Evolutionary conservation across 495 filamentous ascomycete genomes (phyloP).

Genomic region (Penicillium fimorum): DNA sequence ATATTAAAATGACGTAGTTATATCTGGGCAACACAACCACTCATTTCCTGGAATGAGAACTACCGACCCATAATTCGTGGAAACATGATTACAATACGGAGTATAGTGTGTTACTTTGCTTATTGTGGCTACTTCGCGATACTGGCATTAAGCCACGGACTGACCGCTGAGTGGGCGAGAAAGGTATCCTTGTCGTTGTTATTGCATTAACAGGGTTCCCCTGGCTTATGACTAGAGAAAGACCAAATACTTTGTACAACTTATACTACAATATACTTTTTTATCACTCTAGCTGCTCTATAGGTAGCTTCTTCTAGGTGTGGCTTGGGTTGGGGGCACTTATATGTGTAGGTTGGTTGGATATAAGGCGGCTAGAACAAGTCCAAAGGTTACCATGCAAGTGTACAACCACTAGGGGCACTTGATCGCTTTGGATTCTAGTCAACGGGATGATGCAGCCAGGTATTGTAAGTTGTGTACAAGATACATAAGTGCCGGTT

Average conservation of each 20-base stretch:
- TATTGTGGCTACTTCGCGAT: not conserved
- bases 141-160: not conserved
- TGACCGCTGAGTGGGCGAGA: not conserved
- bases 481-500: not conserved
- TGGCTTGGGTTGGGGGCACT: not conserved
- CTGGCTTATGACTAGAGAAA: not conserved
- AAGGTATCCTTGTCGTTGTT: not conserved
- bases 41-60: not conserved
- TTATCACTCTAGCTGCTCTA: not conserved
- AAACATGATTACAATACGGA: too few relatives aligned
- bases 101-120: not conserved
- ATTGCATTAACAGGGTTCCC: not conserved
- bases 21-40: not conserved
- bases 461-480: not conserved
- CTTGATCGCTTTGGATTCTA: not conserved
- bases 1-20: slow-evolving; percentile 9
- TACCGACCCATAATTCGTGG: not conserved
- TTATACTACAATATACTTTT: not conserved
- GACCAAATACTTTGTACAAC: not conserved
- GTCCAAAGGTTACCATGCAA: not conserved
- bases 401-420: not conserved
- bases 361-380: not conserved
- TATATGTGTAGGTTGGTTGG: not conserved
- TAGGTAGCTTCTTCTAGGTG: not conserved
- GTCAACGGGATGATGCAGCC: not conserved